These are phyloP conservation scores for Solanum chiquidenum DNA, from an alignment of 257 asterid genomes.

Conservation along the genomic window DNA sequence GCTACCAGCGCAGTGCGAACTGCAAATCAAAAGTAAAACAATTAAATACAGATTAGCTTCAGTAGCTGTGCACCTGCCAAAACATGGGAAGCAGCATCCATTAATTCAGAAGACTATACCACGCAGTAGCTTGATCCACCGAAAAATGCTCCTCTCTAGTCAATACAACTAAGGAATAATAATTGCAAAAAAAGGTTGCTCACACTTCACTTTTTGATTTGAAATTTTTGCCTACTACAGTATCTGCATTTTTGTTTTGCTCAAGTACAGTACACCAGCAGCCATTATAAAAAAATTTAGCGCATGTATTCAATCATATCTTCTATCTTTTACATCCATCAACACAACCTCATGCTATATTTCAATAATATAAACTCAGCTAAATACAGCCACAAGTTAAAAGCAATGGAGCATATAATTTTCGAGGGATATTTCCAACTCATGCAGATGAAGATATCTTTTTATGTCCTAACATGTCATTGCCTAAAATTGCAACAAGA, in stretches of 20 bases:
- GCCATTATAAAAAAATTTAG: not conserved
- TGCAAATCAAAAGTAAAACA: conserved; percentile 14
- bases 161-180: not conserved
- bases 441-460: not conserved
- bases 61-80: not conserved
- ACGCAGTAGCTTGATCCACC: not conserved
- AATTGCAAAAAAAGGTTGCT: not conserved
- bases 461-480: not conserved
- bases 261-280: not conserved
- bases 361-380: not conserved
- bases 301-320: not conserved
- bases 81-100: not conserved
- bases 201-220: not conserved
- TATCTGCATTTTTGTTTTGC: not conserved
- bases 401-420: not conserved
- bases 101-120: not conserved
- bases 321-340: not conserved
- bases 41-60: not conserved
- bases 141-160: not conserved
- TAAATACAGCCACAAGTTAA: not conserved
- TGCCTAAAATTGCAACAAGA: not conserved
- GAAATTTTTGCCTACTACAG: not conserved
- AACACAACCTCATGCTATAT: not conserved
- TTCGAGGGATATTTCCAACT: not conserved
- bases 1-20: conserved; percentile 94